Conservation (phyloP, 805 yeast species). For the Ogataea degrootiae region DNA sequence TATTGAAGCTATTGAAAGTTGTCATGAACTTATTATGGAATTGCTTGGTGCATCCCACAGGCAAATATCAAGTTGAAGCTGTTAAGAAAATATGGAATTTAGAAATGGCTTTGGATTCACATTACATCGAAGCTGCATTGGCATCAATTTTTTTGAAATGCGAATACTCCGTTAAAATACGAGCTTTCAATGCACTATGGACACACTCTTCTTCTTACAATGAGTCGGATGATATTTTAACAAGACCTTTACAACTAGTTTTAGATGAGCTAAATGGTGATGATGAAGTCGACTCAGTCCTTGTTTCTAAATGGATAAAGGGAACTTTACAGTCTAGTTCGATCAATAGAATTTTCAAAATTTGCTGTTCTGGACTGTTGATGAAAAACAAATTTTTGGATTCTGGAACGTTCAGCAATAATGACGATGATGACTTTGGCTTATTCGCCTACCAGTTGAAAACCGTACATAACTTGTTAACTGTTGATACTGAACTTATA, state of each 20-base stretch:
- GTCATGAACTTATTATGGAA: constrained; percentile 50
- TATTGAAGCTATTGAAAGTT: constrained; percentile 35
- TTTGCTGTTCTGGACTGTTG: constrained; percentile 52
- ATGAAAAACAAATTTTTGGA: constrained; percentile 31
- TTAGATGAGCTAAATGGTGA: constrained; percentile 55
- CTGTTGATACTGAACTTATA: constrained; percentile 38
- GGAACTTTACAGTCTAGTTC: constrained; percentile 46
- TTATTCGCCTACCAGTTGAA: constrained; percentile 59
- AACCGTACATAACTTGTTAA: constrained; percentile 47
- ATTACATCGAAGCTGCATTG: constrained; percentile 70
- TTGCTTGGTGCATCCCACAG: constrained; percentile 43
- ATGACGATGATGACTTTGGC: constrained; percentile 53
- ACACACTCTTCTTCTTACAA: constrained; percentile 51
- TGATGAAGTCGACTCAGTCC: constrained; percentile 38
- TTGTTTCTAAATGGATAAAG: constrained; percentile 46
- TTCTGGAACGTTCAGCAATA: constrained; percentile 20
- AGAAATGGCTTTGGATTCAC: constrained; percentile 45
- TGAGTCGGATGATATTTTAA: constrained; percentile 46
- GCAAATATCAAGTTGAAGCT: constrained; percentile 63
- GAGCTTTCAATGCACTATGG: constrained; percentile 70
- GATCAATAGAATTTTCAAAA: constrained; percentile 54
- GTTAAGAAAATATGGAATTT: constrained; percentile 61
- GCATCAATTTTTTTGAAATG: constrained; percentile 47
- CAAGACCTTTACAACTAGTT: constrained; percentile 61
- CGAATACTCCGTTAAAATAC: constrained; percentile 37